Evolutionary conservation across 2,329 filamentous ascomycete species (phyloP), one percentile per base, ranked within the genome.

Genomic region (Penicillium sp.): DNA sequence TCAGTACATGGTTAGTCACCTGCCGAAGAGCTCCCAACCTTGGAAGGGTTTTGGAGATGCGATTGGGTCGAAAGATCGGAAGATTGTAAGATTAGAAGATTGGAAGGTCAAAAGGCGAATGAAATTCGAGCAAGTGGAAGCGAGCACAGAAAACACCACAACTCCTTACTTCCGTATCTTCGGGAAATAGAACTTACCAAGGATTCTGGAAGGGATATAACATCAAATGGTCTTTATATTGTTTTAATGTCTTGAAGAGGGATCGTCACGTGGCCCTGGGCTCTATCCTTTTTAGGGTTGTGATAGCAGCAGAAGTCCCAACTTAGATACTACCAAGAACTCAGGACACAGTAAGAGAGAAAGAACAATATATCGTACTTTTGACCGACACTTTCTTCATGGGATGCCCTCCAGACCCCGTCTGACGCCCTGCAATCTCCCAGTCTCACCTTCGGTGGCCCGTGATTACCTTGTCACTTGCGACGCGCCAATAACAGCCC

Each of bases 31-130:
- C 17, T 45, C 21, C 13, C 6, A 29, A 26, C 24, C 3, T 26
- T 26, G 24, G 24, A 9, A 21, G n/a, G 26, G 17, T 21, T 41
- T 29, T 28, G 26, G 22, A 28, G 29, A 32, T 24, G 35, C 44
- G 28, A 40, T 40, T 41, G 35, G 44, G 44, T 24, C 34, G 44
- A 46, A 24, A 45, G 40, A 42, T 42, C 32, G 40, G 40, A 42
- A 42, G 40, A 42, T 42, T 32, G 28, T 5, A 22, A 22, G 33
- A 7, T 39, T 19, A 12, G 12, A 28, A 45, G 26, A 42, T 42
- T 32, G 28, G 8, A 22, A 22, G 33, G 10, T 39, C 26, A 12
- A n/a, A 28, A 45, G 26, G 15, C 44, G 19, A 46, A 40, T 46
- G 26, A 31, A 22, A 40, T 31, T 10, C 26, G 8, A 40, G 33